Evolutionary conservation across 2,329 filamentous ascomycete genomes (phyloP), one percentile per base, ranked within the genome.

Genomic region (Drechslera avenae): DNA sequence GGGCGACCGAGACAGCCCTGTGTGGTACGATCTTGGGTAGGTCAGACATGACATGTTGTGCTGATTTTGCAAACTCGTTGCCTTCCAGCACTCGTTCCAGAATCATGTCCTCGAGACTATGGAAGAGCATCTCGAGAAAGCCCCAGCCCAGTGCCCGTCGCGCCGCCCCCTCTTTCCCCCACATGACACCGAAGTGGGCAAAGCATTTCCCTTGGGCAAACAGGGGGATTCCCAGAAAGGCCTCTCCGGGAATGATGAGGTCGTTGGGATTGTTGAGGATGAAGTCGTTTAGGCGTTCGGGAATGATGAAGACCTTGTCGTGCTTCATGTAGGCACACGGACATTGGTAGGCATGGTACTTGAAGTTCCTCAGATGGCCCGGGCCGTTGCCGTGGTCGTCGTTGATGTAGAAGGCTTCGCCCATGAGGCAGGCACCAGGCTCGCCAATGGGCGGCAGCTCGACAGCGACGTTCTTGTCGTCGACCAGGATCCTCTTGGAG

Each of bases 171-270:
- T 86, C 79, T 35, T 76, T 73, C 5, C 85, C 85, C 86, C 87
- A 90, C 78, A 89, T 85, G 67, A 87, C 76, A n/a, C 86, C 87
- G 64, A 90, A 85, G 69, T 89, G 84, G 17, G 84, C 86, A 60
- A 87, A 82, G 64, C 84, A 88, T 67, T 86, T 87, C 26, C 81
- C 84, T 34, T 84, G 80, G 3, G 81, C 79, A 57, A 86, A 88
- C 2, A 90, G 74, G 0, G 87, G 87, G 12, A 89, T 76, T 6
- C 83, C 85, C 30, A 90, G 76, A 64, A 87, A 89, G 2, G 85
- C 84, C 61, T 89, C 86, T 26, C 82, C 83, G 2, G 82, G 77
- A 21, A 86, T 81, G 0, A 85, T 82, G 10, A 88, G 71, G 41
- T 77, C 70, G 61, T 87, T 86, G 4, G 84, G 83, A 58, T 86